Conservation (phyloP, 2,329 filamentous ascomycete genomes). For the Geosmithia flava region DNA sequence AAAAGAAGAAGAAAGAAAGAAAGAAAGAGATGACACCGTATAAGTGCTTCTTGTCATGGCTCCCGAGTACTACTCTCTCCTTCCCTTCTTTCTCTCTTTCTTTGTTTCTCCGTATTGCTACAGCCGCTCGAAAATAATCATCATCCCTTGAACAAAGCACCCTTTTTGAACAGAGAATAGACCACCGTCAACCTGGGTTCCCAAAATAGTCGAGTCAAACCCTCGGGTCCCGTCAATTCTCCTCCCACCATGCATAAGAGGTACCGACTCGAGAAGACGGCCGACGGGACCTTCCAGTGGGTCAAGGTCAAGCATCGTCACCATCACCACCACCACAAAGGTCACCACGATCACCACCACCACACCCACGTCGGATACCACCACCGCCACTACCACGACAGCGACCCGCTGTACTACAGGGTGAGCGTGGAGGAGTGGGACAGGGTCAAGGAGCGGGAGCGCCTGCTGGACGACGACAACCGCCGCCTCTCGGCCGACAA, state of each 20-base stretch:
- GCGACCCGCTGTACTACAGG: constrained; percentile 12
- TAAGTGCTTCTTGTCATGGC: too few species aligned
- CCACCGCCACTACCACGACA: neutral
- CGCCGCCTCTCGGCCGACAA: constrained; percentile 17
- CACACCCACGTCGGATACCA: constrained; percentile 5
- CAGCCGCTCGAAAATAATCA: too few species aligned
- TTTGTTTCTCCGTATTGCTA: too few species aligned
- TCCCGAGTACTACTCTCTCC: too few species aligned
- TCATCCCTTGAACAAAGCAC: too few species aligned
- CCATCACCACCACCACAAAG: constrained; percentile 7
- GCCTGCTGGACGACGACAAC: constrained; percentile 20
- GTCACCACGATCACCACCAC: constrained; percentile 14
- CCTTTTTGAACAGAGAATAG: neutral
- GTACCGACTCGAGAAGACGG: constrained; percentile 21
- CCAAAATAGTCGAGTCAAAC: constrained; percentile 1
- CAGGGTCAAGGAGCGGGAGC: constrained; percentile 21
- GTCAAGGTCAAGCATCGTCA: constrained; percentile 22
- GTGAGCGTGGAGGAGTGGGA: constrained; percentile 24
- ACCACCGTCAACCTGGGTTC: constrained; percentile 8
- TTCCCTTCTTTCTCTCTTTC: too few species aligned
- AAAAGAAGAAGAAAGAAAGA: too few species aligned
- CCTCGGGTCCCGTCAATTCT: too few species aligned
- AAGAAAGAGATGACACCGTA: too few species aligned
- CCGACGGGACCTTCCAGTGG: constrained; percentile 20
- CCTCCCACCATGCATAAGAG: constrained; percentile 18